Evolutionary conservation across 495 filamentous ascomycete species (phyloP).

Genomic region (Chaetomidium leptoderma): DNA sequence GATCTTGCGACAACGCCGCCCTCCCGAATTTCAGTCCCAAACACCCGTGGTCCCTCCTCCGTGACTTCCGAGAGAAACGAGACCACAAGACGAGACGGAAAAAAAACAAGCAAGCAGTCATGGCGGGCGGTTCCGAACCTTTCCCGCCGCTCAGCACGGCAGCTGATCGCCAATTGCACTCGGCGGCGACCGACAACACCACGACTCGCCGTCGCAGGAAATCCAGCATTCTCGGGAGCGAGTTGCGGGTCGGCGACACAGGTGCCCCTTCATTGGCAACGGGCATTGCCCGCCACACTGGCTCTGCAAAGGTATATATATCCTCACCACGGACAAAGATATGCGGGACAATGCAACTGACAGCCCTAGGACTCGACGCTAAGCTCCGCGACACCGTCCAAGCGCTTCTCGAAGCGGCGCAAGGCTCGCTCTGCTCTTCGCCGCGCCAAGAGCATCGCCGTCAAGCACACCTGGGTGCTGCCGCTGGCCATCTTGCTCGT

Average conservation of each 20-base stretch:
- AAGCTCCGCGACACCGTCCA: conserved; percentile 29
- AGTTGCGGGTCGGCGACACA: conserved; percentile 46
- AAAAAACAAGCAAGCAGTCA: neutral
- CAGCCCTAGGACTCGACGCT: conserved; percentile 18
- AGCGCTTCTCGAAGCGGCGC: conserved; percentile 51
- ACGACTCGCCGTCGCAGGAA: conserved; percentile 44
- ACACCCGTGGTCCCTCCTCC: neutral
- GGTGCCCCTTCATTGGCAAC: conserved; percentile 45
- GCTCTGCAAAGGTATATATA: conserved; percentile 20
- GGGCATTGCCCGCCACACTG: conserved; percentile 37
- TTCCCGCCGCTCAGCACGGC: conserved; percentile 45
- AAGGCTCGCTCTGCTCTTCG: conserved; percentile 59
- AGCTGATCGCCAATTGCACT: conserved; percentile 37
- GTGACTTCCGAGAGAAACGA: neutral
- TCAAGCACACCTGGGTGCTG: conserved; percentile 76
- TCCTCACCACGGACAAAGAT: conserved; percentile 1
- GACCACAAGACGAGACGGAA: neutral
- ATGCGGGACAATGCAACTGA: conserved; percentile 7
- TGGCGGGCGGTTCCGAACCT: conserved; percentile 34
- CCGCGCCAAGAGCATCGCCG: conserved; percentile 59
- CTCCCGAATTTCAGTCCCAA: neutral
- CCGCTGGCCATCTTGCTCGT: conserved; percentile 66
- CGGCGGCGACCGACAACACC: conserved; percentile 23
- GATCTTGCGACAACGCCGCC: neutral
- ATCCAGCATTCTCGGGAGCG: conserved; percentile 43